Percentiles rank a stretch among this genome's conserved stretches.
Evolutionary conservation across 306 rosid species (phyloP).

Genomic region (Erythrophleum fordii): DNA sequence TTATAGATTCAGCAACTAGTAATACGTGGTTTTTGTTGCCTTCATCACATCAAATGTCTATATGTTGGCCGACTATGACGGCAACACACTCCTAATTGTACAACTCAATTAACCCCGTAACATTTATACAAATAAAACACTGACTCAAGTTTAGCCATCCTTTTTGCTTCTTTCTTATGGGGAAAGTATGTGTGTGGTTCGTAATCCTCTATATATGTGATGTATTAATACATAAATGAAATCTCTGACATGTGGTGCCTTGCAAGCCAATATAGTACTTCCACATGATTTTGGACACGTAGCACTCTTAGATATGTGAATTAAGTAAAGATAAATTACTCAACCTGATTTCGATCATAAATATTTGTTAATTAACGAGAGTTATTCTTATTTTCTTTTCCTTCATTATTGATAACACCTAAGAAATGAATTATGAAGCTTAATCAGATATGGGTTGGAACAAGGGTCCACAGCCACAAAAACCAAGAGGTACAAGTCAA

Average conservation of each 20-base stretch:
- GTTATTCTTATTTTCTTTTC: not conserved
- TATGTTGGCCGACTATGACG: not conserved
- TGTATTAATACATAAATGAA: not conserved
- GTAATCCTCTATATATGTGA: not conserved
- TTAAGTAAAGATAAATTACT: not conserved
- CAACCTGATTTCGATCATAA: not conserved
- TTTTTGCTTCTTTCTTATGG: constrained; percentile 27
- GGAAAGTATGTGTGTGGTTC: constrained; percentile 1
- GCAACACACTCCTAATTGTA: not conserved
- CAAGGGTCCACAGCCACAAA: constrained; percentile 47
- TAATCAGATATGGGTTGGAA: constrained; percentile 1
- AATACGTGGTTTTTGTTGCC: not conserved
- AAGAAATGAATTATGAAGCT: constrained; percentile 22
- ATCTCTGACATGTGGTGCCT: constrained; percentile 28
- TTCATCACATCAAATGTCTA: not conserved
- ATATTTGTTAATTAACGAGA: not conserved
- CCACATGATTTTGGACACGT: constrained; percentile 26
- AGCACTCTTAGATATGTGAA: not conserved
- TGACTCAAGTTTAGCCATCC: not conserved
- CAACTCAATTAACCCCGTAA: too few species aligned
- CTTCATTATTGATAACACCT: not conserved
- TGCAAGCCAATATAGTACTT: constrained; percentile 37
- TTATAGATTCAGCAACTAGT: not conserved
- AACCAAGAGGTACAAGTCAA: constrained; percentile 58
- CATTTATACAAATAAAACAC: not conserved